Conservation (phyloP, 495 filamentous ascomycete genomes). For the Penicillium steckii region DNA sequence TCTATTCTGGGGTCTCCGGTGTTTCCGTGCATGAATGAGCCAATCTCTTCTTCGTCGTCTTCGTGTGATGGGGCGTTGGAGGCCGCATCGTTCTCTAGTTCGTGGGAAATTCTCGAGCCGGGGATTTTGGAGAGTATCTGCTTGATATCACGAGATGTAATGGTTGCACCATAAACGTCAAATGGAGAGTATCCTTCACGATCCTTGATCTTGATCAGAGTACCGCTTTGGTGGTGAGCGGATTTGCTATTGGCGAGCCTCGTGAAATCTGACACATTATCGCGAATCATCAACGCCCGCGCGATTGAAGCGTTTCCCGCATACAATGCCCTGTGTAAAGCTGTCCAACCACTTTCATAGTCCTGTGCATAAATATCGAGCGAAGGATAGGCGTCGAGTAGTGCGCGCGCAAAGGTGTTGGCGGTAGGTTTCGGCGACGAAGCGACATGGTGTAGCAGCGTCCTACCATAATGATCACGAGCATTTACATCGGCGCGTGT, state of each 20-base stretch:
- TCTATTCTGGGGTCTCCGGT: slow-evolving; percentile 32
- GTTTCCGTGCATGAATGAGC: slow-evolving; percentile 19
- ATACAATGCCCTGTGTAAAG: slow-evolving; percentile 89
- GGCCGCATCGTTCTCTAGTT: slow-evolving; percentile 31
- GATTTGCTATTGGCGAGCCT: slow-evolving; percentile 32
- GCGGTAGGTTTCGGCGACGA: slow-evolving; percentile 69
- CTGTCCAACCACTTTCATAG: slow-evolving; percentile 92
- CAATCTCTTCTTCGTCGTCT: slow-evolving; percentile 37
- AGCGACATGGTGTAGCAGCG: slow-evolving; percentile 81
- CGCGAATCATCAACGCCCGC: slow-evolving; percentile 71
- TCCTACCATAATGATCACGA: slow-evolving; percentile 73
- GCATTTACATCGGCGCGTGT: slow-evolving; percentile 69
- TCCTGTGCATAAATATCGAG: slow-evolving; percentile 86
- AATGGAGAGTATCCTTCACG: slow-evolving; percentile 92
- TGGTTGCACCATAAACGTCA: slow-evolving; percentile 83
- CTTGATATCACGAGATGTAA: slow-evolving; percentile 57
- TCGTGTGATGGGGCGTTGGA: slow-evolving; percentile 38
- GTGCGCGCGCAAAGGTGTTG: slow-evolving; percentile 67
- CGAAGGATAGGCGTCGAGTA: slow-evolving; percentile 71
- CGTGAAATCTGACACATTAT: slow-evolving; percentile 59
- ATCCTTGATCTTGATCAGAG: slow-evolving; percentile 91
- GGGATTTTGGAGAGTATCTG: slow-evolving; percentile 15
- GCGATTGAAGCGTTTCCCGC: slow-evolving; percentile 89
- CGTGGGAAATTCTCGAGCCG: slow-evolving; percentile 9
- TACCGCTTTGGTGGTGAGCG: slow-evolving; percentile 49